These are phyloP conservation scores for Corynespora cassiicola DNA, from an alignment of 2,329 filamentous ascomycete species.

Conservation along the genomic window DNA sequence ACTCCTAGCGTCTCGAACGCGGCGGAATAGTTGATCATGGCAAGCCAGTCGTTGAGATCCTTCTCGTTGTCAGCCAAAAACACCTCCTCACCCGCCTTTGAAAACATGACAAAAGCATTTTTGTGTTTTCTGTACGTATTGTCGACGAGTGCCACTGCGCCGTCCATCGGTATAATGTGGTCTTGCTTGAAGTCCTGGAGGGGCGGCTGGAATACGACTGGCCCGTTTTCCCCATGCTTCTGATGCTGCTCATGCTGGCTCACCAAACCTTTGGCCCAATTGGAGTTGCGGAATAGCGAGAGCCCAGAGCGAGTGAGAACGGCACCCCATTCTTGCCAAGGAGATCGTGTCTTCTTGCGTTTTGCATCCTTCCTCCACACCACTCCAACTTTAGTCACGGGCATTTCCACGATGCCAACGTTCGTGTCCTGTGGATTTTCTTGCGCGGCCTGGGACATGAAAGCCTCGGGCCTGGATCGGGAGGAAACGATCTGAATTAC, in stretches of 20 bases:
- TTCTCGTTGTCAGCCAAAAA: constrained; percentile 88
- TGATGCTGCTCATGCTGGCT: constrained; percentile 84
- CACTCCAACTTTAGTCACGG: constrained; percentile 93
- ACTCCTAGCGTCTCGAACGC: constrained; percentile 93
- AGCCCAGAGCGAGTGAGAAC: constrained; percentile 95
- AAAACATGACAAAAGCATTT: constrained; percentile 89
- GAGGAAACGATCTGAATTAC: constrained; percentile 95
- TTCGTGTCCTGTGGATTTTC: constrained; percentile 81
- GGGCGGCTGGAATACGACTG: constrained; percentile 89
- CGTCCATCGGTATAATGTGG: constrained; percentile 89
- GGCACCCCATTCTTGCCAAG: constrained; percentile 99
- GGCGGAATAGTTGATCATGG: constrained; percentile 94
- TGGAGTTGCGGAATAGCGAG: constrained; percentile 93
- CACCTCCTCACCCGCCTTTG: constrained; percentile 83
- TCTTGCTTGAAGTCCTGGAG: constrained; percentile 93
- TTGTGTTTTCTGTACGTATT: constrained; percentile 93
- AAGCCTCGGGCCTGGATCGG: constrained; percentile 90
- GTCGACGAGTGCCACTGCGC: constrained; percentile 87
- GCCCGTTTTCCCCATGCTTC: constrained; percentile 76
- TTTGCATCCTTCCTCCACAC: constrained; percentile 94
- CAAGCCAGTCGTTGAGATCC: constrained; percentile 96
- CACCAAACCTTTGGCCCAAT: constrained; percentile 91
- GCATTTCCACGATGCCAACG: constrained; percentile 94
- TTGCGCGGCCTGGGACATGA: constrained; percentile 86
- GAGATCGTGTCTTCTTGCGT: constrained; percentile 91